These are phyloP conservation scores for Globisporangium radiosum DNA, from an alignment of 352 stramenopile species.

Conservation along the genomic window DNA sequence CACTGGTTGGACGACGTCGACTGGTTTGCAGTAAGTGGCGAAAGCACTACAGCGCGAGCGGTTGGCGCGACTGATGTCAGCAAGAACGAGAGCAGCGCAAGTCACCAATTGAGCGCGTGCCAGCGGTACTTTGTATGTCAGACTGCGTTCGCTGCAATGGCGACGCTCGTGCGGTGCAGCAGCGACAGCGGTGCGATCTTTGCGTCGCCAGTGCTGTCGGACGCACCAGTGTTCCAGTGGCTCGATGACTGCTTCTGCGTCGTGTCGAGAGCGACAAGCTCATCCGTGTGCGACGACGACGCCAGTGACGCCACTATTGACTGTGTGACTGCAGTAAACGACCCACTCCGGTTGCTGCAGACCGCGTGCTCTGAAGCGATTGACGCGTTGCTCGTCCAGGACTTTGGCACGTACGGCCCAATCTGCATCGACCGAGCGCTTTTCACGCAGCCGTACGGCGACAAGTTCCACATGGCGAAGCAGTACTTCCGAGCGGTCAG, in stretches of 20 bases:
- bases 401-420: slow-evolving; percentile 19
- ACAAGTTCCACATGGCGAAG: slow-evolving; percentile 29
- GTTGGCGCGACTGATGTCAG: not conserved
- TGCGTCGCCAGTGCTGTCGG: slow-evolving; percentile 5
- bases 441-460: slow-evolving; percentile 21
- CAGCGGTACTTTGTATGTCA: slow-evolving; percentile 26
- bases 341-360: slow-evolving; percentile 33
- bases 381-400: slow-evolving; percentile 22
- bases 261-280: slow-evolving; percentile 6
- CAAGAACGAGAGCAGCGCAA: not conserved
- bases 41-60: not conserved
- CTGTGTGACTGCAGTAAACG: not conserved
- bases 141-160: slow-evolving; percentile 23
- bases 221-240: slow-evolving; percentile 31
- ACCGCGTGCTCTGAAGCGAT: slow-evolving; percentile 27
- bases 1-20: slow-evolving; percentile 43
- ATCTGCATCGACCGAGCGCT: slow-evolving; percentile 37
- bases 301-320: no score
- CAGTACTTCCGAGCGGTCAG: slow-evolving; percentile 29
- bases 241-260: slow-evolving; percentile 58
- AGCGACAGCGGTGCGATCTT: slow-evolving; percentile 10
- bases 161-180: slow-evolving; percentile 10
- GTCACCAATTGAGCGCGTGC: slow-evolving; percentile 15
- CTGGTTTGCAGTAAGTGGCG: not conserved
- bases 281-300: not conserved